Evolutionary conservation across 2,329 filamentous ascomycete species (phyloP).

Genomic region (Nigrograna mackinnonii): DNA sequence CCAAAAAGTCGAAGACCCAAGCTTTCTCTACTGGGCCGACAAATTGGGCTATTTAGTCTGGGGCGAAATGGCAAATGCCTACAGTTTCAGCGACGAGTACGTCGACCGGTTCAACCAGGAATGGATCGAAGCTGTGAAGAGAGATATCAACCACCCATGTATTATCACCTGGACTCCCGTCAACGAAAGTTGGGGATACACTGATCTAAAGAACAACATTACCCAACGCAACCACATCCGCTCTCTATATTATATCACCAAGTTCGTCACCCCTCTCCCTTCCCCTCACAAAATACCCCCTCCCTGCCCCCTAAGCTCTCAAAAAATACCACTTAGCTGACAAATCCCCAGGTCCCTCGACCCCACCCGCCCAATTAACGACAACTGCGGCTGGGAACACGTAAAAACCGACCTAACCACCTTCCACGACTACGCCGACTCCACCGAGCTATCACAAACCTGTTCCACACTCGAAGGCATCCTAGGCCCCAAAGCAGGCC

Average conservation of each 20-base stretch:
- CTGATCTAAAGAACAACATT: conserved; percentile 57
- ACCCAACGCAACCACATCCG: conserved; percentile 68
- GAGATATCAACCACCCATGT: conserved; percentile 68
- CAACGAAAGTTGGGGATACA: conserved; percentile 68
- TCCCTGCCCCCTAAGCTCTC: not conserved
- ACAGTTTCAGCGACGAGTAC: conserved; percentile 63
- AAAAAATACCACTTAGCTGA: not conserved
- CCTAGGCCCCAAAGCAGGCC: conserved; percentile 55
- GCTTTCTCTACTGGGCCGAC: conserved; percentile 66
- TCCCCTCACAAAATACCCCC: not conserved
- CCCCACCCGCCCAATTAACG: conserved; percentile 66
- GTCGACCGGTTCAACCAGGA: conserved; percentile 65
- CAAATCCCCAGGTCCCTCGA: conserved; percentile 54
- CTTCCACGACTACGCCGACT: conserved; percentile 70
- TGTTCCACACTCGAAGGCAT: conserved; percentile 60
- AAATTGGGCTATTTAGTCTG: conserved; percentile 64
- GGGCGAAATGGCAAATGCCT: conserved; percentile 69
- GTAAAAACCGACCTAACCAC: conserved; percentile 67
- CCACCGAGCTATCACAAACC: conserved; percentile 56
- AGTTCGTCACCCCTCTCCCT: conserved; percentile 45
- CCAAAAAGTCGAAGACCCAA: conserved; percentile 65
- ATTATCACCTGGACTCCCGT: conserved; percentile 70
- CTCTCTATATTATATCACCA: conserved; percentile 66
- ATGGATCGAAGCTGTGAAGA: conserved; percentile 64
- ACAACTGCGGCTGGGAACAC: conserved; percentile 75